Base-by-base conservation (phyloP, 2,329 filamentous ascomycete genomes). In the Periconia digitata region DNA sequence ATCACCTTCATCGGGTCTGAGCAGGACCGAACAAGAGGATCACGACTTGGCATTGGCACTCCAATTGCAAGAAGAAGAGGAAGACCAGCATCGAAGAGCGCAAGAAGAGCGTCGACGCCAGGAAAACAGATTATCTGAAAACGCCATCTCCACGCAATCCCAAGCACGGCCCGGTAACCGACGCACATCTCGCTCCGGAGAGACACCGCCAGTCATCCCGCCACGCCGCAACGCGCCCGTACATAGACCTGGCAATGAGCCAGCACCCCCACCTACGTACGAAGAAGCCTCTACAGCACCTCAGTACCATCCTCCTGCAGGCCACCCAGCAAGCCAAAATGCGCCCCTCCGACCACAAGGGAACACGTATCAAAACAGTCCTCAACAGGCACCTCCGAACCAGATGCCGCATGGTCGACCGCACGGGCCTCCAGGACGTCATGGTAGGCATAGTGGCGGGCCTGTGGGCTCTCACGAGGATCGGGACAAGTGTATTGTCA, bases 51-150 rank as follows among this genome's bases (percentile, higher is more conserved):
- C 94, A 0, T 79, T 97, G 3, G 92, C 92, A 0, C 78, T 99
- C 6, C 94, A 97, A 65, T 80, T 96, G 1, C 92, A 97, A 67
- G 94, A 97, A 63, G 91, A 96, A 67, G 92, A 97, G 69, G 90
- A 96, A 55, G 85, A 90, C 61, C 81, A 85, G 13, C 84, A 91
- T 54, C 81, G 82, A n/a, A 74, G 70, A 46, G 72, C 67, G n/a
- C 45, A 83, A 42, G 80, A 84, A 41, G 83, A 81, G 8, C 81
- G 85, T 1, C 79, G 85, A 7, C 76, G 79, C 10, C 77, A 83
- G n/a, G 85, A 91, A 67, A 84, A 83, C 46, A 75, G 83, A 48
- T 76, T 89, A 1, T 88, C 85, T 0, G 85, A 87, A 62, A 83
- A 85, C 53, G 88, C 80, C 56, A 87, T 91, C 47, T 83, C 87